Evolutionary conservation across 768 basidiomycete genomes (phyloP), one percentile per base, ranked within the genome.

Genomic region (Suillus alpinus): DNA sequence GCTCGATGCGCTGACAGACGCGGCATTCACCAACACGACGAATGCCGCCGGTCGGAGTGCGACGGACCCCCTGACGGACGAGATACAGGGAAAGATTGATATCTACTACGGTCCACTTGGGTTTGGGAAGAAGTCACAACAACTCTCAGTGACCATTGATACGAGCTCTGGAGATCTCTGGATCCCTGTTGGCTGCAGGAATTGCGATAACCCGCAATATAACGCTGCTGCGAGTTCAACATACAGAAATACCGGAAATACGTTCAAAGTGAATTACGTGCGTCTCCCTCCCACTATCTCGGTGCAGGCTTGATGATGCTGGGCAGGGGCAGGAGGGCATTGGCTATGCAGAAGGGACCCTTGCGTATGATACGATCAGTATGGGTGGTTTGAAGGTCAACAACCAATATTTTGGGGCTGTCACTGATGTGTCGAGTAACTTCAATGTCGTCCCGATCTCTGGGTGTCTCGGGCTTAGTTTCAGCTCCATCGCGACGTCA

Each of bases 81-180:
- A 77, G 59, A 71, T 78, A 2, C 69, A 72, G 23, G 75, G 73
- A 18, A 60, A 60, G 31, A 63, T 79, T 46, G 82, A 85, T 60
- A 62, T 81, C 32, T 86, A 86, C 67, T 84, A 80, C 58, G 70
- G 72, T 23, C 37, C 44, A 5, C 57, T 87, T 51, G 39, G 63
- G 6, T 76, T 90, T 56, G 89, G 89, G 10, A 84, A 84, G 18
- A 81, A 82, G 1, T 64, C 73, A 0, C 86, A 88, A 69, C 57
- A 63, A 23, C 66, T 89, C 18, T 75, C 78, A 2, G 78, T 89
- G 37, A 83, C 87, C 69, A 75, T 89, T 63, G 89, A 91, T 70
- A 89, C 88, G 3, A 86, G 88, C 55, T 86, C 84, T 7, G 76
- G 83, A 37, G 89, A 91, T 68, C 75, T 87, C n/a, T 89, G 87